Percentiles rank a stretch among this genome's conserved stretches.
These are phyloP conservation scores for Peronospora tabacina DNA, from an alignment of 352 stramenopile species.

Conservation along the genomic window DNA sequence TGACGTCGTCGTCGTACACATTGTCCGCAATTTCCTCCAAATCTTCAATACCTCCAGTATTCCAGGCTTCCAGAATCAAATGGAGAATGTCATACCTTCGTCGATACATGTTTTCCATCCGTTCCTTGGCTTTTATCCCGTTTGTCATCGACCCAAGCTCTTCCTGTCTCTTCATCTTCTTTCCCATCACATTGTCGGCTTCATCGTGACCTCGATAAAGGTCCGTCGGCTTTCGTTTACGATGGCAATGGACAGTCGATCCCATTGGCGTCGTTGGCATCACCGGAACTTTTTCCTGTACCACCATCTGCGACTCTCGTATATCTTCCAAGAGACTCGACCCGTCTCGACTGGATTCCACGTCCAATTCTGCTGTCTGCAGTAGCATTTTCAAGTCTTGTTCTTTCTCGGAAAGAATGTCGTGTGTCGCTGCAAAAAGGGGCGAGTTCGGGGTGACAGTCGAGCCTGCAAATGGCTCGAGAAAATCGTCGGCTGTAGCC, in stretches of 20 bases:
- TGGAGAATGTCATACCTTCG: slow-evolving; percentile 67
- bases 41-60: slow-evolving; percentile 74
- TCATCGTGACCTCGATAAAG: slow-evolving; percentile 19
- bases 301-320: slow-evolving; percentile 12
- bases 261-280: slow-evolving; percentile 3
- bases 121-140: slow-evolving; percentile 26
- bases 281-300: slow-evolving; percentile 1
- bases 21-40: slow-evolving; percentile 73
- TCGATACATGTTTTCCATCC: slow-evolving; percentile 50
- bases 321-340: slow-evolving; percentile 36
- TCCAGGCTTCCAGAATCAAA: slow-evolving; percentile 70
- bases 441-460: slow-evolving; percentile 27
- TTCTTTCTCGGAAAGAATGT: slow-evolving; percentile 23
- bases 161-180: slow-evolving; percentile 35
- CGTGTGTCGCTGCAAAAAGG: slow-evolving; percentile 18
- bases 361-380: slow-evolving; percentile 21
- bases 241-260: slow-evolving; percentile 21
- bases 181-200: slow-evolving; percentile 18
- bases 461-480: slow-evolving; percentile 36
- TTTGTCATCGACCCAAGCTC: slow-evolving; percentile 17
- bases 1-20: slow-evolving; percentile 69
- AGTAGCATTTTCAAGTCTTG: slow-evolving; percentile 26
- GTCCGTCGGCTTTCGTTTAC: slow-evolving; percentile 58
- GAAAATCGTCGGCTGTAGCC: slow-evolving; percentile 49
- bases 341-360: slow-evolving; percentile 36